Evolutionary conservation across 2,329 filamentous ascomycete genomes (phyloP).

Genomic region (Fusarium sp.): DNA sequence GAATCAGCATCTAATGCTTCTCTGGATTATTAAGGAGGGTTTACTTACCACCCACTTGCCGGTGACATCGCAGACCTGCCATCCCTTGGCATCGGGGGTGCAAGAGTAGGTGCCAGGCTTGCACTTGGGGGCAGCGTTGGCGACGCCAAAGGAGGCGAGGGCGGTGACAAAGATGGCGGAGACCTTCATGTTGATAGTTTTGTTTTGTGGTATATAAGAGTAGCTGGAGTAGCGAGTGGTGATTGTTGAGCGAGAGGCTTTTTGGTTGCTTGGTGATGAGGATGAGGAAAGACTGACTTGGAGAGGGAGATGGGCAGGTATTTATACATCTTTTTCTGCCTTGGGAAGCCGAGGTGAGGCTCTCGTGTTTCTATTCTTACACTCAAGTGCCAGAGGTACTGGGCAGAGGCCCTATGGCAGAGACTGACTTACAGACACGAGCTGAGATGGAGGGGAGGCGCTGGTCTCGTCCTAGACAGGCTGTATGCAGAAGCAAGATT

Average conservation of each 20-base stretch:
- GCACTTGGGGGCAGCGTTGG: conserved; percentile 44
- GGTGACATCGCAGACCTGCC: conserved; percentile 54
- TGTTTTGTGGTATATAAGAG: neutral
- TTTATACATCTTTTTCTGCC: conserved; percentile 29
- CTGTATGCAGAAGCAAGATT: too few species aligned
- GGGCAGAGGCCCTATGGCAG: neutral
- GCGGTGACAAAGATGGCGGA: conserved; percentile 39
- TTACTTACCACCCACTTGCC: conserved; percentile 54
- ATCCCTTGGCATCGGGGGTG: conserved; percentile 47
- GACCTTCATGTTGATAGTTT: conserved; percentile 52
- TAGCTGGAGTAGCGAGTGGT: conserved; percentile 27
- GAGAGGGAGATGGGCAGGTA: neutral
- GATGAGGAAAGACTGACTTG: conserved; percentile 16
- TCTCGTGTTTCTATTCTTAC: conserved; percentile 32
- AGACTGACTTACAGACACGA: conserved; percentile 29
- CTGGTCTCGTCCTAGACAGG: neutral
- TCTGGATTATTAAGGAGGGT: too few species aligned
- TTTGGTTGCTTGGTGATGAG: conserved; percentile 31
- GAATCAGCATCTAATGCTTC: neutral
- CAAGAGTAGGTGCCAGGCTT: conserved; percentile 56
- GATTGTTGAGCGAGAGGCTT: conserved; percentile 23
- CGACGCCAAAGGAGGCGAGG: conserved; percentile 43
- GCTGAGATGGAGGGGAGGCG: conserved; percentile 22
- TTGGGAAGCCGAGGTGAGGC: neutral
- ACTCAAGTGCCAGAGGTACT: neutral